Conservation (phyloP, 2,329 filamentous ascomycete species). For the Neonectria magnoliae region DNA sequence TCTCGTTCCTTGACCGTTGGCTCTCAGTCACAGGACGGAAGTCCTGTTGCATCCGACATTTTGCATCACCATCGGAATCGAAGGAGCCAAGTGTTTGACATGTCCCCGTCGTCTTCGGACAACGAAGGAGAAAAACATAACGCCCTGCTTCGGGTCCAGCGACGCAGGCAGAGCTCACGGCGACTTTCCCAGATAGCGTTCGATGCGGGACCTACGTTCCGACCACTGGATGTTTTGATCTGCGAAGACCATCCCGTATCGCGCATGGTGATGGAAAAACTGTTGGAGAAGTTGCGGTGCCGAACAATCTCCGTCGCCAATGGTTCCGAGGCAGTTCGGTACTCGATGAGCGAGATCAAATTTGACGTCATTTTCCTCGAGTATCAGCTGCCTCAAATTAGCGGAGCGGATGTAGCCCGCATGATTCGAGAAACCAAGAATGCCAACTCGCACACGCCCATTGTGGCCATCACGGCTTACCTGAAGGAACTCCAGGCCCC, state of each 20-base stretch:
- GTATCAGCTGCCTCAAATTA: slow-evolving; percentile 94
- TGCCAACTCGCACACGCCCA: slow-evolving; percentile 91
- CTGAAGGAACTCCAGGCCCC: slow-evolving; percentile 96
- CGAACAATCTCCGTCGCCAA: slow-evolving; percentile 92
- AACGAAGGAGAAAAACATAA: slow-evolving; percentile 95
- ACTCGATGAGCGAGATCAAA: slow-evolving; percentile 96
- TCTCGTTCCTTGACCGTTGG: slow-evolving; percentile 92
- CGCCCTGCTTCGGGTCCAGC: slow-evolving; percentile 88
- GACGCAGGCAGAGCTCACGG: slow-evolving; percentile 93
- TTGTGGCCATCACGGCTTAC: slow-evolving; percentile 96
- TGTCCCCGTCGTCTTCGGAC: slow-evolving; percentile 96
- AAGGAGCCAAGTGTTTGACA: slow-evolving; percentile 92
- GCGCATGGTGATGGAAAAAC: slow-evolving; percentile 97
- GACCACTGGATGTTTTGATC: slow-evolving; percentile 92
- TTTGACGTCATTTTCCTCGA: slow-evolving; percentile 99
- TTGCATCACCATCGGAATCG: slow-evolving; percentile 86
- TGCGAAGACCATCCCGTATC: slow-evolving; percentile 98
- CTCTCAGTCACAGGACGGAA: slow-evolving; percentile 94
- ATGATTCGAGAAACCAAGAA: slow-evolving; percentile 99
- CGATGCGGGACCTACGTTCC: slow-evolving; percentile 84
- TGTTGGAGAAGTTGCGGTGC: slow-evolving; percentile 94
- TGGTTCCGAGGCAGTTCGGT: slow-evolving; percentile 90
- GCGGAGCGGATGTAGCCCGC: slow-evolving; percentile 91
- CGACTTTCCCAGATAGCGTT: slow-evolving; percentile 91
- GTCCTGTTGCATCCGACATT: slow-evolving; percentile 74